Evolutionary conservation across 2,329 filamentous ascomycete species (phyloP), one percentile per base, ranked within the genome.

Genomic region (Colletotrichum musae): DNA sequence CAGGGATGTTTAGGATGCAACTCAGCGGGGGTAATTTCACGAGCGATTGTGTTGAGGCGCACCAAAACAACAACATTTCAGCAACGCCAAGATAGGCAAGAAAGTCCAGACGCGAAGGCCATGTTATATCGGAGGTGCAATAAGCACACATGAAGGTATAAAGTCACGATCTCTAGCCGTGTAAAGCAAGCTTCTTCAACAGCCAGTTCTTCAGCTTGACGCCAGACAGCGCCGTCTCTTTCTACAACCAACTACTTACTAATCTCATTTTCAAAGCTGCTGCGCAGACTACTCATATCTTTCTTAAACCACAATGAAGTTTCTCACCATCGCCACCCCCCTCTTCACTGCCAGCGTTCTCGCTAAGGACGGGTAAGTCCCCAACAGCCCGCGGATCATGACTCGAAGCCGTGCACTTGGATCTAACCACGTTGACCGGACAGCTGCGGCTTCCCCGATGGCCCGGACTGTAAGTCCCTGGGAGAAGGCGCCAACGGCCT

Each of bases 361-460:
- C 50, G 63, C 57, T 9, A 39, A 61, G 1, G 39, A 54, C 3
- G 48, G 48, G 63, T 66, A 61, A 16, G 63, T 56, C 32, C 10
- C 32, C 3, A 36, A 36, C 32, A 9, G 6, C n/a, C 5, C 18
- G 5, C 36, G 39, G 1, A 32, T 12, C 13, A 13, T 13, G 5
- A 15, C 43, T 28, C 21, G 3, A 2, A 16, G 10, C 10, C 12
- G 1, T 24, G 6, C 28, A 15, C 15, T 5, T 0, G n/a, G n/a
- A 18, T 2, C 18, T 36, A 36, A 36, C 2, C 32, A 36, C 3
- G 7, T 3, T 6, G 1, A 36, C 5, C 32, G 9, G 9, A 5
- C 4, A 66, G 50, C 24, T 67, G 67, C 45, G 56, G 51, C 16
- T 66, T 69, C 10, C 66, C 48, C 12, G 48, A 59, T 12, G 48